phyloP scores from a whole-genome alignment of 2,329 filamentous ascomycete genomes.

The Stagonosporopsis cucurbitacearum region DNA sequence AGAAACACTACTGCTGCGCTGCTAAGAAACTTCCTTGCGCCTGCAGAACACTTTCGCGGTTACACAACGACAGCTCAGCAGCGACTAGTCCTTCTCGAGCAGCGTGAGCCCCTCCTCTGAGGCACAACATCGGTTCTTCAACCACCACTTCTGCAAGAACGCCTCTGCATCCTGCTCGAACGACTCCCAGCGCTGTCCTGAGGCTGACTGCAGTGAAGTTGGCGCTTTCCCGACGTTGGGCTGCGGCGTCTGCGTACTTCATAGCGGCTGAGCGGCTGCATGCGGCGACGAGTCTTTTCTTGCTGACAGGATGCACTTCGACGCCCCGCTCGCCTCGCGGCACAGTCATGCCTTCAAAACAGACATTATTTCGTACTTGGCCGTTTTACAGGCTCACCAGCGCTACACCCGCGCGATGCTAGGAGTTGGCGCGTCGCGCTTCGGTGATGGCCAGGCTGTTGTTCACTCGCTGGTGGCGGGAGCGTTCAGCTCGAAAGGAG shows the following conservation, averaged over 20 bases:
- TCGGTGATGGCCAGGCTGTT: slow-evolving; percentile 31
- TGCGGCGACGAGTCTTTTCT: slow-evolving; percentile 31
- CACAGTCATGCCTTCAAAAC: background rate
- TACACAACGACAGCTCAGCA: slow-evolving; percentile 27
- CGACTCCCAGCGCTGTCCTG: background rate
- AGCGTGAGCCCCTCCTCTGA: slow-evolving; percentile 13
- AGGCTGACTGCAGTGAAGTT: slow-evolving; percentile 12
- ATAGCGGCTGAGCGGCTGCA: slow-evolving; percentile 35
- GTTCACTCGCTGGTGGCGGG: slow-evolving; percentile 5
- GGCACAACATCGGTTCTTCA: slow-evolving; percentile 20
- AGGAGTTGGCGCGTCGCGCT: slow-evolving; percentile 30
- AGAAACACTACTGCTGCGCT: slow-evolving; percentile 10
- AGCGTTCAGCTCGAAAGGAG: slow-evolving; percentile 40
- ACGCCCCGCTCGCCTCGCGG: slow-evolving; percentile 2
- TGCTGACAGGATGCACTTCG: slow-evolving; percentile 9
- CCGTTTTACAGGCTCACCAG: slow-evolving; percentile 27
- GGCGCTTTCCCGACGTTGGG: slow-evolving; percentile 26
- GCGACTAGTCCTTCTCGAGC: slow-evolving; percentile 15
- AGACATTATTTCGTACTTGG: slow-evolving; percentile 29
- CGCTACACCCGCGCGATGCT: slow-evolving; percentile 25
- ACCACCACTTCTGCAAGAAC: slow-evolving; percentile 33
- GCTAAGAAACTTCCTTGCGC: slow-evolving; percentile 18
- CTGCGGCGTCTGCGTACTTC: slow-evolving; percentile 36
- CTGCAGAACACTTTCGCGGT: slow-evolving; percentile 22
- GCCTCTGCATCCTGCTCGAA: background rate